These are phyloP conservation scores for Venturia asperata DNA, from an alignment of 2,329 filamentous ascomycete species.

Conservation along the genomic window DNA sequence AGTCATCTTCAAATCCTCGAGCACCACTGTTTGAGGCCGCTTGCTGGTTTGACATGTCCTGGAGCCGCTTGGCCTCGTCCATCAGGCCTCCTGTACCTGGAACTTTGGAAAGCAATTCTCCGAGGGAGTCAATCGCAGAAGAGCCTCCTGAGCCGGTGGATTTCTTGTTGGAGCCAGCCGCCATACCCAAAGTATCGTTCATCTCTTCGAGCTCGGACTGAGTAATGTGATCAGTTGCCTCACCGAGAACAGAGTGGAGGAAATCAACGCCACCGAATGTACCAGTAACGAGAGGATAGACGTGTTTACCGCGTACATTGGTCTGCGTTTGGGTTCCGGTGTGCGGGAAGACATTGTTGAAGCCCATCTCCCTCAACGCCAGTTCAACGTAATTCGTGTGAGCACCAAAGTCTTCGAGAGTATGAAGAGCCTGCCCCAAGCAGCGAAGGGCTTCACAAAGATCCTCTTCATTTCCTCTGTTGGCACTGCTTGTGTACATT, in stretches of 20 bases:
- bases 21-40: constrained; percentile 36
- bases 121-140: constrained; percentile 41
- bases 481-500: constrained; percentile 39
- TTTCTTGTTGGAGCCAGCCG: constrained; percentile 29
- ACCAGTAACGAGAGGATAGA: constrained; percentile 48
- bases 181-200: constrained; percentile 38
- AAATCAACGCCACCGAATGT: constrained; percentile 49
- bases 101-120: constrained; percentile 66
- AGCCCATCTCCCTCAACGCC: constrained; percentile 45
- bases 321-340: constrained; percentile 42
- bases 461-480: constrained; percentile 38
- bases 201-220: constrained; percentile 43
- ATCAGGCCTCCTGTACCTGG: constrained; percentile 49
- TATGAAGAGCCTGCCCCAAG: constrained; percentile 47
- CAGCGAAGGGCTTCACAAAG: constrained; percentile 44
- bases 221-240: constrained; percentile 44
- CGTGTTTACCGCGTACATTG: constrained; percentile 40
- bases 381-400: constrained; percentile 51
- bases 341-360: constrained; percentile 46
- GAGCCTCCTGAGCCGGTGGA: constrained; percentile 29
- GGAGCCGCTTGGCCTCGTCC: constrained; percentile 40
- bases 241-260: constrained; percentile 44
- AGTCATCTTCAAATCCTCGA: constrained; percentile 38
- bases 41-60: constrained; percentile 43
- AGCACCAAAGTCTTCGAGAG: constrained; percentile 48